Conservation (phyloP, 371 early-diverging fungal genomes). For the Mucor irregularis region DNA sequence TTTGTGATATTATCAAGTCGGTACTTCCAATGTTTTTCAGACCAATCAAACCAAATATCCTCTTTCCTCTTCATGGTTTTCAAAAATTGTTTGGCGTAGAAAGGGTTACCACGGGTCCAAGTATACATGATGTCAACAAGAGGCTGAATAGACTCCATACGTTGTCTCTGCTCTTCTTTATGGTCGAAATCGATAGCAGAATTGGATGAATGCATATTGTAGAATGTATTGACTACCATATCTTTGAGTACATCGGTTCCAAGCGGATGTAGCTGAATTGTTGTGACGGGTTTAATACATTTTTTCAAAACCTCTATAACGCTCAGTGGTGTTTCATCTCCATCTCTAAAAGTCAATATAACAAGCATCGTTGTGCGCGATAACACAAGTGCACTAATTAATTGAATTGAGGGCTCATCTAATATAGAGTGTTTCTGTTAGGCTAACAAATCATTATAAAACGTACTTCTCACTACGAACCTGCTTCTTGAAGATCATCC, state of each 20-base stretch:
- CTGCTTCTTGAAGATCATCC: slow-evolving; percentile 53
- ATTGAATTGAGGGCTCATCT: slow-evolving; percentile 46
- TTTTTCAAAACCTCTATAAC: slow-evolving; percentile 20
- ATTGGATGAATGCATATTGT: slow-evolving; percentile 12
- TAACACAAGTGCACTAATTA: slow-evolving; percentile 35
- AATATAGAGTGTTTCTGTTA: neutral
- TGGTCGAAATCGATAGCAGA: neutral
- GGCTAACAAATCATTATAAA: neutral
- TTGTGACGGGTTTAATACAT: slow-evolving; percentile 6
- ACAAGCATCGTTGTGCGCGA: slow-evolving; percentile 39
- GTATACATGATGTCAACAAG: slow-evolving; percentile 34
- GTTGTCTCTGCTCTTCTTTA: slow-evolving; percentile 1
- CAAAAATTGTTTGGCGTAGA: slow-evolving; percentile 44
- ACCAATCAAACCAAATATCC: slow-evolving; percentile 51
- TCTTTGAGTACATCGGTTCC: slow-evolving; percentile 23
- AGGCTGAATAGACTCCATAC: slow-evolving; percentile 10
- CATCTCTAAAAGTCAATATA: slow-evolving; percentile 45
- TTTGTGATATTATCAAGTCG: slow-evolving; percentile 35
- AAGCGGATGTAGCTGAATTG: slow-evolving; percentile 32
- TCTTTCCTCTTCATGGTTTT: slow-evolving; percentile 43
- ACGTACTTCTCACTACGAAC: slow-evolving; percentile 21
- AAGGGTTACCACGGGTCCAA: slow-evolving; percentile 48
- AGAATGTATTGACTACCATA: slow-evolving; percentile 37
- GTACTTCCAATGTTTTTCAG: slow-evolving; percentile 43
- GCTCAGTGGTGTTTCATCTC: slow-evolving; percentile 25